Conservation (phyloP, 805 yeast species). For the Aciculoconidium aculeatum region DNA sequence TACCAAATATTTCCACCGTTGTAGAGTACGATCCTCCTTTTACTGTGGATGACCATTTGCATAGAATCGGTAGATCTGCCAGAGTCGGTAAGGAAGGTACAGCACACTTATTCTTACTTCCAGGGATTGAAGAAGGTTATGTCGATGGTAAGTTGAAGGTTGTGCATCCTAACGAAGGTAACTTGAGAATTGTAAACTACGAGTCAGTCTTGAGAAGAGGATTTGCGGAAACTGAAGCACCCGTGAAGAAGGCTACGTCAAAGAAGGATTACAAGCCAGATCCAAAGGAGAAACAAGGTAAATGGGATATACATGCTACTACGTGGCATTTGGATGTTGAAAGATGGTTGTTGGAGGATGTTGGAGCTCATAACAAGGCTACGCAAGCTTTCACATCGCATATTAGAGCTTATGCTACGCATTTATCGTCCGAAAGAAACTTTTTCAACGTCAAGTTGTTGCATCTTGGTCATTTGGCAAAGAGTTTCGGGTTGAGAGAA, state of each 20-base stretch:
- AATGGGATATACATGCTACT: slow-evolving; percentile 94
- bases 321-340: slow-evolving; percentile 92
- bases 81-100: slow-evolving; percentile 89
- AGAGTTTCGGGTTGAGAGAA: slow-evolving; percentile 90
- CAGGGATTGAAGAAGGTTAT: slow-evolving; percentile 86
- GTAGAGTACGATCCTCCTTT: slow-evolving; percentile 95
- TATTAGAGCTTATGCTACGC: slow-evolving; percentile 94
- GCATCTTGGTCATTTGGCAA: slow-evolving; percentile 95
- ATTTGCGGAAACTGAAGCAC: slow-evolving; percentile 37
- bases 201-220: slow-evolving; percentile 28
- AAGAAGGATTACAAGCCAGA: slow-evolving; percentile 31
- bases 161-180: slow-evolving; percentile 35
- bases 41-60: slow-evolving; percentile 89
- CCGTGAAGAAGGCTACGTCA: slow-evolving; percentile 17
- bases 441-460: slow-evolving; percentile 75
- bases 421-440: slow-evolving; percentile 70
- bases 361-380: slow-evolving; percentile 57
- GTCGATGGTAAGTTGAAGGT: slow-evolving; percentile 44
- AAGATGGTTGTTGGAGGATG: slow-evolving; percentile 76
- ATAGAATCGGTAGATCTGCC: slow-evolving; percentile 96
- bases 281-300: slow-evolving; percentile 34
- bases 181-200: slow-evolving; percentile 27
- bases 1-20: slow-evolving; percentile 80
- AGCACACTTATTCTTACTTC: slow-evolving; percentile 73
- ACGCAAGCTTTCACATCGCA: slow-evolving; percentile 82